Base-by-base conservation (phyloP, 169 alveolate genomes). In the Cryptosporidium sp. region DNA sequence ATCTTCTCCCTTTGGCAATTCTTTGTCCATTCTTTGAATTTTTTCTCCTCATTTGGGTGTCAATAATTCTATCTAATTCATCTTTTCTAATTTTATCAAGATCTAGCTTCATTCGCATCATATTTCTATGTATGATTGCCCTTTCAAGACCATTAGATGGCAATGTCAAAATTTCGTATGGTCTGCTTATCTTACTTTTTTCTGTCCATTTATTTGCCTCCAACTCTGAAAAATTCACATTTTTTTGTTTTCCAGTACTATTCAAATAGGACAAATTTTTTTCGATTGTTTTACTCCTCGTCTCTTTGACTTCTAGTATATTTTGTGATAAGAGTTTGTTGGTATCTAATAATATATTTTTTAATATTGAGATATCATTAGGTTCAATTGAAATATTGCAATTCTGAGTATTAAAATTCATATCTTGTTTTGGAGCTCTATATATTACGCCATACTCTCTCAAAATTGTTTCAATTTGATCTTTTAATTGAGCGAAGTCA, bases 21-120 rank as follows among this genome's bases (percentile, higher is more conserved):
- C 86, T 59, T 52, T 33, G 86, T 2, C 55, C 52, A 73, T 73
- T 73, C 33, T 73, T 73, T 55, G 80, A 18, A 35, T 9, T 1
- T 45, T 50, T 65, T 45, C 62, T 80, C 16, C 1, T 26, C 21
- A 16, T n/a, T 43, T 43, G 7, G 23, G 23, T 29, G 10, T 80
- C 45, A 5, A 50, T 35, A 0, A 29, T 62, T 80, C n/a, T 59
- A 10, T 62, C 41, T 1, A 12, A 61, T 14, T 61, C 37, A 16
- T 41, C 74, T 39, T 73, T 10, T 21, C 41, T 73, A 48, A 73
- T 73, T 18, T 35, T 55, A 33, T 73, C 70, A 29, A 73, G 48
- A 73, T 73, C 86, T 29, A 73, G 71, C 26, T 39, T 73, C 86
- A 73, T 73, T 18, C 35, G 86, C 52, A 73, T 73, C 43, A 73